A percentile compares a stretch with the other conserved stretches of the same genome.
These are phyloP conservation scores for Suillus paluster DNA, from an alignment of 768 basidiomycete species.

Conservation along the genomic window DNA sequence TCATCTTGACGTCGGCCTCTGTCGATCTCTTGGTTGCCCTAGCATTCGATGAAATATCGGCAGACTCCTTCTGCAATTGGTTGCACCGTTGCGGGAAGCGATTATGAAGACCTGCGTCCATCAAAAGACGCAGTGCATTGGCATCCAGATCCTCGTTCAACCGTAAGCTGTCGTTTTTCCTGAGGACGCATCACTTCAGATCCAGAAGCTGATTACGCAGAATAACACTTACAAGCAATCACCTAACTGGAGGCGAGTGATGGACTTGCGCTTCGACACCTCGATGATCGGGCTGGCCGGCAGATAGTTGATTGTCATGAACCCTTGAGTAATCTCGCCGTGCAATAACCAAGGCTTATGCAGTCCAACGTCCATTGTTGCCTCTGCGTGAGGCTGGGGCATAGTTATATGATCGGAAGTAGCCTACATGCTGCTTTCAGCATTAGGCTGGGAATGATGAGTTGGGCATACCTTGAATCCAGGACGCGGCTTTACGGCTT, in stretches of 20 bases:
- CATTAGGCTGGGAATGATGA: neutral
- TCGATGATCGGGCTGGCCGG: conserved; percentile 17
- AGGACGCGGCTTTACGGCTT: conserved; percentile 44
- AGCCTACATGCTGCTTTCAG: conserved; percentile 13
- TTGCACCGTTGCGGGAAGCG: conserved; percentile 28
- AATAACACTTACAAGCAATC: conserved; percentile 22
- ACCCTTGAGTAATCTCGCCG: conserved; percentile 47
- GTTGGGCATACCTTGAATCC: conserved; percentile 48
- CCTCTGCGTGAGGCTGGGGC: conserved; percentile 13
- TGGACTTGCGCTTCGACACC: neutral
- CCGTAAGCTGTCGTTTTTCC: conserved; percentile 26
- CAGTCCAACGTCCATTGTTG: conserved; percentile 7
- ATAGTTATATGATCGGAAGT: conserved; percentile 17
- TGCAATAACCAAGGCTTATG: conserved; percentile 36
- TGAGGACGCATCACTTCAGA: conserved; percentile 10
- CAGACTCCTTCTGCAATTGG: conserved; percentile 25
- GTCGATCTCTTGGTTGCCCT: neutral
- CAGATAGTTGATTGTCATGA: conserved; percentile 38
- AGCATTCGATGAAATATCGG: conserved; percentile 1
- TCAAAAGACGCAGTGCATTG: conserved; percentile 30
- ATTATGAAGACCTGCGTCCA: conserved; percentile 30
- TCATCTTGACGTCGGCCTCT: neutral
- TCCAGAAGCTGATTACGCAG: neutral
- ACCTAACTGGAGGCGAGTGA: conserved; percentile 19
- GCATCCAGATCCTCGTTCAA: conserved; percentile 29